Conservation (phyloP, 305 asterid genomes). For the Fraxinus platypoda region DNA sequence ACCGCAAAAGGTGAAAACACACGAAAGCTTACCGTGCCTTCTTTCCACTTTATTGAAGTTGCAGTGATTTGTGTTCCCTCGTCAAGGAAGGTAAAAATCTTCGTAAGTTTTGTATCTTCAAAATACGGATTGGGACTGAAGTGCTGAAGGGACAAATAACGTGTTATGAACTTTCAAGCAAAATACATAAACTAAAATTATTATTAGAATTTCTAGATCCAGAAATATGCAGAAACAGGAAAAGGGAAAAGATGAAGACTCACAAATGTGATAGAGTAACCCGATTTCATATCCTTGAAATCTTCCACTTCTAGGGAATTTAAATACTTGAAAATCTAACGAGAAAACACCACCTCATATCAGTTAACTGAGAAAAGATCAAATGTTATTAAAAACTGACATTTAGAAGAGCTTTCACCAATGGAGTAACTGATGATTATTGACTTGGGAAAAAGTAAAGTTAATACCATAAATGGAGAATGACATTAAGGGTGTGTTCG, state of each 20-base stretch:
- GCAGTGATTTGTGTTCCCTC: constrained; percentile 80
- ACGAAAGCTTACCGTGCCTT: constrained; percentile 67
- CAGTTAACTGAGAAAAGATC: constrained; percentile 12
- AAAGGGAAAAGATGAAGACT: constrained; percentile 32
- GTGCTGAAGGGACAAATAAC: constrained; percentile 38
- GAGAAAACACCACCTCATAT: constrained; percentile 15
- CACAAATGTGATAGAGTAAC: constrained; percentile 79
- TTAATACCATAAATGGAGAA: constrained; percentile 5
- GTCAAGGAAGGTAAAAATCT: constrained; percentile 77
- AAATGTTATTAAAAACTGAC: neutral
- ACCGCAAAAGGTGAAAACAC: neutral
- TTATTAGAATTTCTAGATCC: constrained; percentile 2
- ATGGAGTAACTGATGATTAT: neutral
- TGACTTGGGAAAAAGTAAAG: neutral
- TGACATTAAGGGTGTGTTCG: too few species aligned
- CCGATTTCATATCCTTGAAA: constrained; percentile 77
- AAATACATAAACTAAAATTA: neutral
- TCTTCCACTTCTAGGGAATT: constrained; percentile 82
- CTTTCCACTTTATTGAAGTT: constrained; percentile 86
- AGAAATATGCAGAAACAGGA: neutral
- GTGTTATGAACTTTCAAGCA: constrained; percentile 9
- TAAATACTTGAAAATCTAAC: constrained; percentile 73
- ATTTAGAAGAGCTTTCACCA: neutral
- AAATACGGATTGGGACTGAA: constrained; percentile 80
- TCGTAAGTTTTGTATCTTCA: constrained; percentile 73